These are phyloP conservation scores for Epichloe baconii DNA, from an alignment of 2,329 filamentous ascomycete genomes.

Conservation along the genomic window DNA sequence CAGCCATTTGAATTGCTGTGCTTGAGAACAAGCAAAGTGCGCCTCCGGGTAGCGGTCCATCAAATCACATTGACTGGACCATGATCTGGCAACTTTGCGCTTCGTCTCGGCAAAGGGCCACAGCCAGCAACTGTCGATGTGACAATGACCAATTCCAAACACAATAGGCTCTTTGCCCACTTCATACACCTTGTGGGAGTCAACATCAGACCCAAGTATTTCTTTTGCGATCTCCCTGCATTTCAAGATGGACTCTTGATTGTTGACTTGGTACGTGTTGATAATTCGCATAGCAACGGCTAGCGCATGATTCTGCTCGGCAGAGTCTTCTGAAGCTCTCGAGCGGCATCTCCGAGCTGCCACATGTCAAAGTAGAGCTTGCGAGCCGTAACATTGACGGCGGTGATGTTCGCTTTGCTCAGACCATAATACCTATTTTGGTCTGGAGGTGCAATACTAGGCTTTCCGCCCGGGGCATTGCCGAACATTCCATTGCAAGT, in stretches of 20 bases:
- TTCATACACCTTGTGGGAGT: conserved; percentile 75
- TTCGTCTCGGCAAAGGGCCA: conserved; percentile 98
- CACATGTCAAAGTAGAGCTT: conserved; percentile 85
- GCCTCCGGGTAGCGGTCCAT: conserved; percentile 93
- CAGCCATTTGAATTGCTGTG: conserved; percentile 97
- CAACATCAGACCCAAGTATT: conserved; percentile 69
- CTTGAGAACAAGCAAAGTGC: conserved; percentile 83
- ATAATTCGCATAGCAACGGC: conserved; percentile 80
- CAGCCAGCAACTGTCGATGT: conserved; percentile 97
- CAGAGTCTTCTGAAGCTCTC: conserved; percentile 79
- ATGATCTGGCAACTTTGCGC: conserved; percentile 87
- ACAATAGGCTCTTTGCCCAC: conserved; percentile 63
- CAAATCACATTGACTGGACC: conserved; percentile 91
- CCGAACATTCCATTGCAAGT: conserved; percentile 99
- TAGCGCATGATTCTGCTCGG: conserved; percentile 78
- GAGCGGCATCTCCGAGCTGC: conserved; percentile 86
- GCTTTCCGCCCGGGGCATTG: conserved; percentile 69
- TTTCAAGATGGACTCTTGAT: conserved; percentile 63
- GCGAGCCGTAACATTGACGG: conserved; percentile 74
- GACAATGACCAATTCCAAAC: conserved; percentile 85
- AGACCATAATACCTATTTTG: conserved; percentile 74
- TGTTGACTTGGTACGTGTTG: conserved; percentile 71
- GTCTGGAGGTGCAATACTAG: conserved; percentile 70
- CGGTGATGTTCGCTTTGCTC: conserved; percentile 69
- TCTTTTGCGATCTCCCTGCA: conserved; percentile 72